A percentile compares a stretch with the other conserved stretches of the same genome.
Conservation (phyloP, 2,329 filamentous ascomycete species). For the Fusarium nanum region DNA sequence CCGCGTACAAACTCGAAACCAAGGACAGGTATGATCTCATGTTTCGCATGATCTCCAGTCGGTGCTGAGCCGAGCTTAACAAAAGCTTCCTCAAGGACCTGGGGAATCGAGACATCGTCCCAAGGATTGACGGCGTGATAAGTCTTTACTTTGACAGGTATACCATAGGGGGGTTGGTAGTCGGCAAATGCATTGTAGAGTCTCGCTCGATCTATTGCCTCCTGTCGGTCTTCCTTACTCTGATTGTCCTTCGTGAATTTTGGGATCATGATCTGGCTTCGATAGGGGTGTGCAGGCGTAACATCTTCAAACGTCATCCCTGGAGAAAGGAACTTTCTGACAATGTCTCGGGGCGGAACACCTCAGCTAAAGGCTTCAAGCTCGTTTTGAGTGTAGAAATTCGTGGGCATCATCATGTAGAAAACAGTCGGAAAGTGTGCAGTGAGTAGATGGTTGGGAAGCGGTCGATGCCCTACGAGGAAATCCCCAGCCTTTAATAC, state of each 20-base stretch:
- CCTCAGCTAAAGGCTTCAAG: not conserved
- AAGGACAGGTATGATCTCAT: not conserved
- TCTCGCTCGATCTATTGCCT: not conserved
- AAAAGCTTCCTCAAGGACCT: not conserved
- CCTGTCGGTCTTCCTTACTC: not conserved
- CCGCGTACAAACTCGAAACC: no score
- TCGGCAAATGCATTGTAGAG: not conserved
- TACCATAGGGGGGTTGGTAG: not conserved
- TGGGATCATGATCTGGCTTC: not conserved
- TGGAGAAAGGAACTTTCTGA: not conserved
- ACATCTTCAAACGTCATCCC: not conserved
- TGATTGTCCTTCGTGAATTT: not conserved
- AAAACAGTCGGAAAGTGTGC: not conserved
- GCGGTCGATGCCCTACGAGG: not conserved
- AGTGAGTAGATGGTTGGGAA: not conserved
- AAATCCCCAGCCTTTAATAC: not conserved
- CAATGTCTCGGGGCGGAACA: not conserved
- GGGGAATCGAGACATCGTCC: not conserved
- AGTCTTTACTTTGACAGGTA: not conserved
- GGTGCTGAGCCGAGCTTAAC: no score
- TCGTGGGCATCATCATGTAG: not conserved
- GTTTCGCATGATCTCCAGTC: not conserved
- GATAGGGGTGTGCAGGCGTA: not conserved
- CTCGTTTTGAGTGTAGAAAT: not conserved
- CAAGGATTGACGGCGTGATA: not conserved